Base-by-base conservation (phyloP, 495 filamentous ascomycete genomes). In the Parmelia sp. region DNA sequence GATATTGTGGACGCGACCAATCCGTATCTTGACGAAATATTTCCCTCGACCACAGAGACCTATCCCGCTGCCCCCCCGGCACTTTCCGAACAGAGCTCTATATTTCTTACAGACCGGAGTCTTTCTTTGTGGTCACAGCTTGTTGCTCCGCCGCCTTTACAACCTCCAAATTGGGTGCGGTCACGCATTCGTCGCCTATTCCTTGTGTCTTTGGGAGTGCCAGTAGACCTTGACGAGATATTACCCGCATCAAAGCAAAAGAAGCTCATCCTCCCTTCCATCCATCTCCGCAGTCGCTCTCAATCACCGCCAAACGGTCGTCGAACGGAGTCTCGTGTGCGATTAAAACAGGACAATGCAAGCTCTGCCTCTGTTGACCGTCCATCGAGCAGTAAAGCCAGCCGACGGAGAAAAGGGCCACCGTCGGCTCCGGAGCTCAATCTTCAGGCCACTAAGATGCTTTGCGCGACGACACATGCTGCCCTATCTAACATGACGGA, bases 131-230 rank as follows among this genome's bases (percentile, higher is more conserved):
- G 94, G 94, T 90, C 91, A 36, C 95, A 99, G 76, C 86, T 99
- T 37, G 89, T 95, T 23, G 92, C 93, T 3, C 93, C 94, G 27
- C 94, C 94, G 1, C 92, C 94, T 4, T 84, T 97, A 35, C 92
- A 96, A 72, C 95, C 94, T 1, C 93, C 95, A 1, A 93, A 99
- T 75, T 99, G 94, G 94, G 91, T 96, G 65, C 91, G 95, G 63
- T 96, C 90, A 57, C 91, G 93, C 59, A 97, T 97, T 71, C 90
- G 94, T 60, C 89, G 94, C 14, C 84, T 97, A 45, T 99, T 99
- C 75, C 85, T 99, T 40, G 94, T 99, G 45, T 96, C 90, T 15
- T 83, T 99, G 6, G 94, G 94, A 21, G 94, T 99, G 1, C 94
- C 94, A 8, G 88, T 99, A 57, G 94, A 99, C 69, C 82, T 99